phyloP scores from a whole-genome alignment of 2,329 filamentous ascomycete species.

The Colletotrichum gloeosporioides region DNA sequence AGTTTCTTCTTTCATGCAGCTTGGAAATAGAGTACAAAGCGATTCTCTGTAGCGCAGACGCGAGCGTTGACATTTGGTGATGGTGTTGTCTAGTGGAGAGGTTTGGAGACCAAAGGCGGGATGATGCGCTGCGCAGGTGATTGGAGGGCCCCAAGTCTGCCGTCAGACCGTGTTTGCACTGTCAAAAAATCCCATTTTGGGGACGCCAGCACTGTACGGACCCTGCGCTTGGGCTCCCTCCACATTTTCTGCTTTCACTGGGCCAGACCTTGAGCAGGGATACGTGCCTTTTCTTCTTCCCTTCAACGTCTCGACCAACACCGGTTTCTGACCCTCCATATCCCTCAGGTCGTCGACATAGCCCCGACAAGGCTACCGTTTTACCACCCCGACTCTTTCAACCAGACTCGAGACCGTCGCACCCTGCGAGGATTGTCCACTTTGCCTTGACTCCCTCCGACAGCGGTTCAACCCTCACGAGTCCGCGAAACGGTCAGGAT shows the following conservation, averaged over 20 bases:
- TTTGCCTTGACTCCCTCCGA: not conserved
- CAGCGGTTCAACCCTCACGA: not conserved
- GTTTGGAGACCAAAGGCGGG: not conserved
- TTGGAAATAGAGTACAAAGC: not conserved
- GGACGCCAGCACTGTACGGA: not conserved
- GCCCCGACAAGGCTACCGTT: not conserved
- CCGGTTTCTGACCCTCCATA: not conserved
- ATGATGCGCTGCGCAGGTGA: not conserved
- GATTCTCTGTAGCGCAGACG: not conserved
- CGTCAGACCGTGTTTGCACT: not conserved
- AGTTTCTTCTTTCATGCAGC: not conserved
- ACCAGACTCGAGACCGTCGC: not conserved
- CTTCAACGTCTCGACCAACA: not conserved
- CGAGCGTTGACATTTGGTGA: not conserved
- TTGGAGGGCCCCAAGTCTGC: not conserved
- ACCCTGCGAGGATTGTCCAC: not conserved
- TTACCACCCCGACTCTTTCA: not conserved
- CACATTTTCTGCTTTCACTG: not conserved
- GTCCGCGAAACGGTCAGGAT: not conserved
- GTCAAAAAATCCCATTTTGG: not conserved
- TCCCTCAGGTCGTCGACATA: not conserved
- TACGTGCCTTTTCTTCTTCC: not conserved
- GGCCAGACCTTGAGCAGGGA: not conserved
- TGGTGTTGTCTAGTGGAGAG: not conserved
- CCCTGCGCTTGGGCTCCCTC: slow-evolving; percentile 13